These are phyloP conservation scores for Sclerotinia nivalis DNA, from an alignment of 2,329 filamentous ascomycete genomes.

Conservation along the genomic window DNA sequence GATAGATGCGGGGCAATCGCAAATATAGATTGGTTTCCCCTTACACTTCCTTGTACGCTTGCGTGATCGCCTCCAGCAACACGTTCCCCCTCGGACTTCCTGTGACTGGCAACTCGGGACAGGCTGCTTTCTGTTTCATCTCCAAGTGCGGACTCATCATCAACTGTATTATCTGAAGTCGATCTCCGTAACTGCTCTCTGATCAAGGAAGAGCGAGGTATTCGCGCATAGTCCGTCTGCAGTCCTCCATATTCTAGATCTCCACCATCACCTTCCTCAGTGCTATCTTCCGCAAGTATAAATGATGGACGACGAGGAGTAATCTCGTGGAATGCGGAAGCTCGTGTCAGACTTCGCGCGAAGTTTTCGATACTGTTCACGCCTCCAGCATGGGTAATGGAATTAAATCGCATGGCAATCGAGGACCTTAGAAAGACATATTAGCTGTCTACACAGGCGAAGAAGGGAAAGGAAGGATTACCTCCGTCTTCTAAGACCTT, in stretches of 20 bases:
- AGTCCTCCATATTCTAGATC: slow-evolving; percentile 35
- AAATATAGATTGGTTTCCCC: slow-evolving; percentile 54
- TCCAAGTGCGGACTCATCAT: slow-evolving; percentile 33
- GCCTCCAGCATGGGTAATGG: slow-evolving; percentile 73
- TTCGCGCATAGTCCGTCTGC: slow-evolving; percentile 33
- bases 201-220: slow-evolving; percentile 46
- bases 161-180: slow-evolving; percentile 37
- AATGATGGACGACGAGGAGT: slow-evolving; percentile 78
- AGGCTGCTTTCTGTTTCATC: slow-evolving; percentile 27
- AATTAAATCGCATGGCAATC: slow-evolving; percentile 56
- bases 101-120: slow-evolving; percentile 44
- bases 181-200: slow-evolving; percentile 53
- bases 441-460: slow-evolving; percentile 3
- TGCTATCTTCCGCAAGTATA: slow-evolving; percentile 58
- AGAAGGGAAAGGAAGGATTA: slow-evolving; percentile 19
- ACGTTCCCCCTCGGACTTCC: slow-evolving; percentile 37
- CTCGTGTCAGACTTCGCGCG: slow-evolving; percentile 87
- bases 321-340: slow-evolving; percentile 84
- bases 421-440: slow-evolving; percentile 52
- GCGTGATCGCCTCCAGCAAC: slow-evolving; percentile 29
- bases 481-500: slow-evolving; percentile 38
- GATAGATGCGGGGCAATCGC: slow-evolving; percentile 61
- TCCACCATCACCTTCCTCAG: slow-evolving; percentile 29
- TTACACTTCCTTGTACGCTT: slow-evolving; percentile 40
- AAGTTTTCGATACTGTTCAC: slow-evolving; percentile 95